Conservation (phyloP, 1,139 yeast genomes). For the Kodamaea ohmeri region DNA sequence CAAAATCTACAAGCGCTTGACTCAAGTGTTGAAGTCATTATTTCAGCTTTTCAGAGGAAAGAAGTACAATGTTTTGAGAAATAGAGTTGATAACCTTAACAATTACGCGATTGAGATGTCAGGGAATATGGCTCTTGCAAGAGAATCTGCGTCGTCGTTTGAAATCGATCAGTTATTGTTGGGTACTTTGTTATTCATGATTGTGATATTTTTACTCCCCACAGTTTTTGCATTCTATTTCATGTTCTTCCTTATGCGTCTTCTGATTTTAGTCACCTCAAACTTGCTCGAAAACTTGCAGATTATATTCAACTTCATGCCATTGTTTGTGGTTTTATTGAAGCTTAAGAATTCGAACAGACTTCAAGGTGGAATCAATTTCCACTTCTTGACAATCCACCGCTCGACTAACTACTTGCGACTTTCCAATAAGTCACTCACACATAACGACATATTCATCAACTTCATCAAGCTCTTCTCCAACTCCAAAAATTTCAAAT, state of each 20-base stretch:
- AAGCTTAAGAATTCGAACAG: constrained; percentile 80
- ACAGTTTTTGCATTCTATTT: constrained; percentile 84
- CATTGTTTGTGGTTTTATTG: constrained; percentile 75
- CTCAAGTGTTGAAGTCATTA: constrained; percentile 65
- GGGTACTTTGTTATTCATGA: constrained; percentile 86
- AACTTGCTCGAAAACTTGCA: constrained; percentile 60
- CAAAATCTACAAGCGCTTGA: constrained; percentile 73
- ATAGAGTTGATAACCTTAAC: constrained; percentile 68
- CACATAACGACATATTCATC: constrained; percentile 36
- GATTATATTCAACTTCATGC: constrained; percentile 76
- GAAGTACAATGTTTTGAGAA: constrained; percentile 77
- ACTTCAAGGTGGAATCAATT: constrained; percentile 82
- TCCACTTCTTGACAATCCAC: constrained; percentile 29
- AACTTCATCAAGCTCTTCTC: constrained; percentile 34
- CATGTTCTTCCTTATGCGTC: constrained; percentile 62
- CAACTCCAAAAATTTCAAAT: constrained; percentile 30
- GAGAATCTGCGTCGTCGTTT: constrained; percentile 37
- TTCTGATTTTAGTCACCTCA: constrained; percentile 48
- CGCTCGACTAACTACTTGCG: constrained; percentile 25
- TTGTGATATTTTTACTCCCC: constrained; percentile 74
- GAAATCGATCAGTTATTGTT: constrained; percentile 82
- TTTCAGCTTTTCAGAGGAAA: constrained; percentile 88
- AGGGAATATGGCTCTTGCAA: constrained; percentile 7
- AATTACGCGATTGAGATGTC: constrained; percentile 45
- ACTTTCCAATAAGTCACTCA: constrained; percentile 40